Percentiles rank a stretch among this genome's conserved stretches.
Evolutionary conservation across 192 early-diverging fungal species (phyloP).

Genomic region (Mortierella hygrophila): DNA sequence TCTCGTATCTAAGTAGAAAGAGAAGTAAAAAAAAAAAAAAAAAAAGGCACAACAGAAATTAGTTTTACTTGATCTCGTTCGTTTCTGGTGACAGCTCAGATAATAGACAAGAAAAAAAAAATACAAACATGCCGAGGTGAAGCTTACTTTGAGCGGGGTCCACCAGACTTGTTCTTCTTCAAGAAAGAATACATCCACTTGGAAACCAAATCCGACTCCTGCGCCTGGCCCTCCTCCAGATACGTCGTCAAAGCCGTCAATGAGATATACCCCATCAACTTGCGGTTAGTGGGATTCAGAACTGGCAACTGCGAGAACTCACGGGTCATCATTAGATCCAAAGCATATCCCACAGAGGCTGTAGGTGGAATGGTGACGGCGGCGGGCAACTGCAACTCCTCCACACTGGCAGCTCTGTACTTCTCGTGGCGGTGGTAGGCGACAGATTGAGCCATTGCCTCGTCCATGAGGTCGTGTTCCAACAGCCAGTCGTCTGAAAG

Average conservation of each 20-base stretch:
- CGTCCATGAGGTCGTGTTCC: conserved; percentile 80
- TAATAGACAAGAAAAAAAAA: background rate
- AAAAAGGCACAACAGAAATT: background rate
- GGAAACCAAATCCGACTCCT: conserved; percentile 62
- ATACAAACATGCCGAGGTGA: background rate
- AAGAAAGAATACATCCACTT: conserved; percentile 78
- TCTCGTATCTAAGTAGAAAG: conserved; percentile 65
- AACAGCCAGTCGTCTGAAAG: conserved; percentile 85
- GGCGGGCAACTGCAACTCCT: conserved; percentile 86
- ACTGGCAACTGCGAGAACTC: conserved; percentile 94
- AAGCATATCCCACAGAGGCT: conserved; percentile 69
- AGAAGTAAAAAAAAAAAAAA: background rate
- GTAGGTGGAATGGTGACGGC: conserved; percentile 77
- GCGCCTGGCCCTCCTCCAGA: conserved; percentile 64
- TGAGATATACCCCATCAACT: conserved; percentile 84
- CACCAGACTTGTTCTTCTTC: conserved; percentile 38
- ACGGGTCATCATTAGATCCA: conserved; percentile 82
- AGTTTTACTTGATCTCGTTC: conserved; percentile 1
- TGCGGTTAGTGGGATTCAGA: conserved; percentile 67
- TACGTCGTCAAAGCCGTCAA: conserved; percentile 70
- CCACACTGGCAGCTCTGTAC: conserved; percentile 84
- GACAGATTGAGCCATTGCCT: conserved; percentile 64
- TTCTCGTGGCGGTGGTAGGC: conserved; percentile 72
- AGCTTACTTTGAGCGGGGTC: conserved; percentile 28
- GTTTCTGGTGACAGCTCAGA: background rate